These are phyloP conservation scores for Nicotiana noctiflora DNA, from an alignment of 257 asterid genomes.

Conservation along the genomic window DNA sequence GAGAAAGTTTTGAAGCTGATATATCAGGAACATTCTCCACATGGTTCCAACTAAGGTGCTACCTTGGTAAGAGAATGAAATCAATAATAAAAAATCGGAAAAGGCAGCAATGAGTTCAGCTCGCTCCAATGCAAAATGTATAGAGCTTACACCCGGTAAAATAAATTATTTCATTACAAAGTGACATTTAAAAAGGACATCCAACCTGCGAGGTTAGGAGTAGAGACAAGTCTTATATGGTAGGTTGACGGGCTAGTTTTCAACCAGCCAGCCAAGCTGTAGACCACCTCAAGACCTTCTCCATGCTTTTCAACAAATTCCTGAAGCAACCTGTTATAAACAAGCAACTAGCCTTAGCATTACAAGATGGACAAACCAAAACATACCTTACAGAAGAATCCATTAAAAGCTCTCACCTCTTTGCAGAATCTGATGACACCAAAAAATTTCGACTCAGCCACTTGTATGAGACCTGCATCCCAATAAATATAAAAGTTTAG, in stretches of 20 bases:
- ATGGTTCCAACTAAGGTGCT: neutral
- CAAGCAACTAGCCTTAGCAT: neutral
- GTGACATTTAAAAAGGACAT: neutral
- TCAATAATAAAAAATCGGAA: too few relatives aligned
- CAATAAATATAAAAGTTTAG: neutral
- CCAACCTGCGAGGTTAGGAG: slow-evolving; percentile 67
- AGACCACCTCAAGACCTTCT: slow-evolving; percentile 56
- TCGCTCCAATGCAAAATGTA: neutral
- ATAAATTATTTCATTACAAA: neutral
- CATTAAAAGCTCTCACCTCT: slow-evolving; percentile 44
- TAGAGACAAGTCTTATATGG: slow-evolving; percentile 65
- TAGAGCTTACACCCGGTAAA: neutral
- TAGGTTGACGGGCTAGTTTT: slow-evolving; percentile 58
- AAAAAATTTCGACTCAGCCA: slow-evolving; percentile 89
- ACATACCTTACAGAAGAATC: neutral
- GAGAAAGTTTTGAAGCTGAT: too few relatives aligned
- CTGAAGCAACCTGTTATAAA: slow-evolving; percentile 56
- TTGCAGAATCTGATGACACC: slow-evolving; percentile 84
- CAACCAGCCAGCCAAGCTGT: slow-evolving; percentile 79
- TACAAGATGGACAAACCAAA: neutral
- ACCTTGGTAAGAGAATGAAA: neutral
- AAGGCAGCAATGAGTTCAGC: neutral
- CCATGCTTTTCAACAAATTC: slow-evolving; percentile 72
- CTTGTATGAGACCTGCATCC: slow-evolving; percentile 80
- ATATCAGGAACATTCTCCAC: neutral